Base-by-base conservation (phyloP, 139 green algal genomes). In the Klebsormidium nitens region DNA sequence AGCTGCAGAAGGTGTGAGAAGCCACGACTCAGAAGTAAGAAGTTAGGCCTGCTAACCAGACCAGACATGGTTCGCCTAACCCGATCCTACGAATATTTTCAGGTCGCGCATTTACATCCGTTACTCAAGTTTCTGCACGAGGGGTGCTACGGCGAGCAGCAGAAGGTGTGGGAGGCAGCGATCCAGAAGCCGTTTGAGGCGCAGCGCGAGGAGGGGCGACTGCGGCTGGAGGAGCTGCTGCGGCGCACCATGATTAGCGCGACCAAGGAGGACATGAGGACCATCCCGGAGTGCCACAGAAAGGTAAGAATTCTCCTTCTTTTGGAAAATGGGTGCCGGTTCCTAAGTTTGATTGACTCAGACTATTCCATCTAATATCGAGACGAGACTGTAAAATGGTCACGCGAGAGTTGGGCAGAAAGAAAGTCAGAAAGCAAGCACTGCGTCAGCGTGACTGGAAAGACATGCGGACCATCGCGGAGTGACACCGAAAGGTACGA, bases 61-160 rank as follows among this genome's bases (percentile, higher is more conserved):
- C n/a, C n/a, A n/a, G n/a, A n/a, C n/a, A n/a, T n/a, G n/a, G n/a
- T n/a, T n/a, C n/a, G n/a, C n/a, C n/a, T n/a, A n/a, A n/a, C n/a
- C n/a, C n/a, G 44, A 52, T 52, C 44, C 19, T 28, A 52, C 44
- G 17, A 52, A 19, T 52, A 28, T 17, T 52, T 52, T 95, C n/a
- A n/a, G n/a, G n/a, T n/a, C n/a, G n/a, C n/a, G n/a, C n/a, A n/a
- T n/a, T n/a, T n/a, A 59, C 89, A 95, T 59, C 92, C 93, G n/a
- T 82, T 98, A 70, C 86, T 98, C 32, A 71, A 76, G 5, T 96
- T 98, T 64, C 82, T 98, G 38, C 82, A 82, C 40, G 81, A 93
- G n/a, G 17, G 83, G 44, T 80, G 88, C 11, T 94, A 83, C 63
- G 88, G 86, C 38, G 29, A 35, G 4, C 50, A 82, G 29, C 31